These are phyloP conservation scores for Diaporthe sp. DNA, from an alignment of 2,329 filamentous ascomycete genomes.

Conservation along the genomic window DNA sequence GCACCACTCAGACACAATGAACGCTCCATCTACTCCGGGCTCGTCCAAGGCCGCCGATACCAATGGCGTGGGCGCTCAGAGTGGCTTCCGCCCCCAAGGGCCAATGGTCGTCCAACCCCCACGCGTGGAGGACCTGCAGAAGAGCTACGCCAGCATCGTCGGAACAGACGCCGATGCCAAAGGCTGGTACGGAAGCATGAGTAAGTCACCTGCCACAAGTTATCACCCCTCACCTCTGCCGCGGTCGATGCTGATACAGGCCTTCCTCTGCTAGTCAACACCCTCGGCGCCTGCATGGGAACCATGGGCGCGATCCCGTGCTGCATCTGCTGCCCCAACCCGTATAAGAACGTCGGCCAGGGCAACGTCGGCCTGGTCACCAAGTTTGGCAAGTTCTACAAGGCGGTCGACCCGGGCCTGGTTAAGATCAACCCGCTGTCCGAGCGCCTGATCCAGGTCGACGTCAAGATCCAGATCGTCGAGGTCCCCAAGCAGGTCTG, in stretches of 20 bases:
- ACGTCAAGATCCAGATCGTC: slow-evolving; percentile 99
- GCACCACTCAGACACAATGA: slow-evolving; percentile 16
- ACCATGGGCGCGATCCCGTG: slow-evolving; percentile 88
- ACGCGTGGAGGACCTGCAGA: slow-evolving; percentile 84
- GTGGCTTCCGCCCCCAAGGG: slow-evolving; percentile 61
- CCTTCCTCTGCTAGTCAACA: slow-evolving; percentile 65
- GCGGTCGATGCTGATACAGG: neutral
- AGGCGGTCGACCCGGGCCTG: slow-evolving; percentile 94
- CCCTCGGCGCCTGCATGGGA: slow-evolving; percentile 79
- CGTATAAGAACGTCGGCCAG: slow-evolving; percentile 91
- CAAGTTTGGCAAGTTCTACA: slow-evolving; percentile 94
- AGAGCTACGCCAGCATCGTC: slow-evolving; percentile 76
- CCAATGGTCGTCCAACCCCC: slow-evolving; percentile 83
- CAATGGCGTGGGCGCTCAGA: slow-evolving; percentile 36
- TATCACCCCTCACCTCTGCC: neutral
- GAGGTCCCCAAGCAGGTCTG: slow-evolving; percentile 96
- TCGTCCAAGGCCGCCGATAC: slow-evolving; percentile 39
- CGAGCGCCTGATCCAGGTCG: slow-evolving; percentile 89
- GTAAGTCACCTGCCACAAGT: slow-evolving; percentile 58
- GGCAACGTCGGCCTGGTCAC: slow-evolving; percentile 96
- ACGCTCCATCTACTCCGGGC: slow-evolving; percentile 9
- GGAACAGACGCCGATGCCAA: slow-evolving; percentile 75
- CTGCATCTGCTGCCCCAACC: slow-evolving; percentile 93
- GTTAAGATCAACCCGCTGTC: slow-evolving; percentile 97
- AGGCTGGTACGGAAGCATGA: slow-evolving; percentile 92